A percentile compares a stretch with the other conserved stretches of the same genome.
Evolutionary conservation across 2,329 filamentous ascomycete genomes (phyloP).

Genomic region (Aphanoascus verrucosus): DNA sequence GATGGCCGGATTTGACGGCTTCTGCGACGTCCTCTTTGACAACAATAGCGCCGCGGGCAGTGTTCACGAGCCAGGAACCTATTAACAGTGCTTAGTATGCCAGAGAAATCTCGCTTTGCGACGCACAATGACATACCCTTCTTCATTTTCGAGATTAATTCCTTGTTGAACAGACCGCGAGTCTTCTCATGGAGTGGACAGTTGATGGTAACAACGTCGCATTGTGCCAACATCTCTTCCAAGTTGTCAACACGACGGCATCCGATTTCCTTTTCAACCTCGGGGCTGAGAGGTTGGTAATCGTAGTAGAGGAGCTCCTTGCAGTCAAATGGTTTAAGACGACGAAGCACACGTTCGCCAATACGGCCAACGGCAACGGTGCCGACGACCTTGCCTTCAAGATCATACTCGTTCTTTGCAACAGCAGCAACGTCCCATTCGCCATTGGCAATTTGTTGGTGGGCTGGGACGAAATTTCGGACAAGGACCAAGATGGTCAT

Average conservation of each 20-base stretch:
- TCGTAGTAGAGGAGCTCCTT: conserved; percentile 99
- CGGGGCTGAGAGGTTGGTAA: conserved; percentile 83
- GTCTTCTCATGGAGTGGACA: conserved; percentile 99
- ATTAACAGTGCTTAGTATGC: conserved; percentile 6
- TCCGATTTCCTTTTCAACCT: conserved; percentile 91
- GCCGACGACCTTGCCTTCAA: conserved; percentile 94
- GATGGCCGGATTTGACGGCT: conserved; percentile 78
- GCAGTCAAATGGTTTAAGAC: conserved; percentile 96
- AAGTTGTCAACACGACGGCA: conserved; percentile 77
- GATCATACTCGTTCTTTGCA: conserved; percentile 96
- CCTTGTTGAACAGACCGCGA: conserved; percentile 93
- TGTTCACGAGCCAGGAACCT: conserved; percentile 97
- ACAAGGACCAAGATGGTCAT: conserved; percentile 96
- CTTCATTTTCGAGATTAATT: conserved; percentile 98
- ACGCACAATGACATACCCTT: conserved; percentile 47
- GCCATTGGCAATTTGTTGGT: conserved; percentile 79
- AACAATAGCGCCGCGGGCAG: conserved; percentile 94
- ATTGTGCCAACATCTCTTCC: conserved; percentile 89
- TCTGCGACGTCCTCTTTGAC: conserved; percentile 98
- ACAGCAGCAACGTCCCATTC: conserved; percentile 94
- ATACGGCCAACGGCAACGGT: conserved; percentile 97
- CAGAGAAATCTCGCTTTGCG: background rate
- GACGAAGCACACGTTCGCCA: conserved; percentile 90
- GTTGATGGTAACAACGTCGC: conserved; percentile 98
- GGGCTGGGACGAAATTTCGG: conserved; percentile 96